Base-by-base conservation (phyloP, 352 stramenopile species). In the Phytophthora aleatoria region DNA sequence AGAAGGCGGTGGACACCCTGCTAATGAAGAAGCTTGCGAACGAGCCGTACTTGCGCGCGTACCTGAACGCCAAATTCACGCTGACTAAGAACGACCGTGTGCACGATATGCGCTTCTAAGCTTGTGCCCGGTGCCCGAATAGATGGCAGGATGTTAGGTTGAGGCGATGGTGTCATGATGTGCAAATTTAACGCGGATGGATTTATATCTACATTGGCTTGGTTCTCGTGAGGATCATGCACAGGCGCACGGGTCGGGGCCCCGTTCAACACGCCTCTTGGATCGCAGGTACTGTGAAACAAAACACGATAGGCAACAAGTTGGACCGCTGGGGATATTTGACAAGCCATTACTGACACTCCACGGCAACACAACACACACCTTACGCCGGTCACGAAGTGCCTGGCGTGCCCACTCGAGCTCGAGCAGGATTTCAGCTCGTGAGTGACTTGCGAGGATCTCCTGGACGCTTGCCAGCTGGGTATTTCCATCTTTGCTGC, bases 101-200 rank as follows among this genome's bases (percentile, higher is more conserved):
- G 39, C 98, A 99, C 88, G 88, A 98, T 60, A 98, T 99, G 90
- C 87, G 94, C 64, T 99, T 99, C 72, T 99, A 98, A 97, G 52
- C 24, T 30, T 61, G 49, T 26, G 50, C 20, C 20, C 20, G 20
- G 20, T 20, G 20, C 20, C 35, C 33, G 20, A 47, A 38, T 69
- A 52, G 49, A 33, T 60, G 33, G 28, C 43, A 60, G 27, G 38
- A 7, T 60, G 39, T 52, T 63, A 49, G 51, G 44, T 55, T 47
- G 50, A 51, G 26, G 15, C 38, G 41, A 31, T 54, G 57, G 53
- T 67, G 43, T 38, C 30, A 38, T 71, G 51, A 54, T 41, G 43
- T 61, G 28, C 33, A 55, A 62, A 64, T 58, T 68, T 50, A 72
- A 43, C 41, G 30, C 20, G 45, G 42, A 52, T 36, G 33, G 47